Base-by-base conservation (phyloP, 2,329 filamentous ascomycete genomes). In the Monilinia polystroma region DNA sequence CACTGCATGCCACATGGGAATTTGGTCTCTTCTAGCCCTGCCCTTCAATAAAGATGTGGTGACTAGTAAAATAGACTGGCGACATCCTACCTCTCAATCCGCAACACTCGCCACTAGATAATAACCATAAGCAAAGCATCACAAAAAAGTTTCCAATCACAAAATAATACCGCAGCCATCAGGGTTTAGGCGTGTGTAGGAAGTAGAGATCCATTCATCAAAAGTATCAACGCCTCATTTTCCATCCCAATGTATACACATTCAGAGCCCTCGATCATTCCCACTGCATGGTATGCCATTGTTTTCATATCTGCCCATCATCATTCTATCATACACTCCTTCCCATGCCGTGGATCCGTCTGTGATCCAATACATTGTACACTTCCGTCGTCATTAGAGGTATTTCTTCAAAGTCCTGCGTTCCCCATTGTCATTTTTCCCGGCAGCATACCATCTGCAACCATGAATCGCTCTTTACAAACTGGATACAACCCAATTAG, bases 171-270 rank as follows among this genome's bases (percentile, higher is more conserved):
- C 10, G 16, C 56, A 14, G 23, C 23, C 12, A 18, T 43, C 35
- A 47, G 2, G 1, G 10, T 51, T 16, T 12, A 8, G n/a, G 29
- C 14, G 18, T 23, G n/a, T 41, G 12, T 51, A 52, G 62, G 58
- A 65, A 67, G 63, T 65, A 53, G 66, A 65, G 66, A 58, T 65
- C 66, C 47, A 57, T 65, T 67, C 51, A 38, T 45, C 57, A 49
- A 64, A 49, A n/a, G 35, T 51, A 52, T 47, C 53, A 55, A 65
- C 45, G 54, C 58, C 67, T 63, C 45, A 20, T 52, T 55, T 67
- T 59, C 64, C 57, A 55, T 45, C 29, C 57, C 41, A 20, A 47
- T 45, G 52, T 49, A 47, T 47, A 49, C 57, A 66, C 20, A 26
- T 62, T 58, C 45, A 49, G 14, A 51, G n/a, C 51, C 45, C 47